Conservation (phyloP, 1,139 yeast genomes). For the Saccharomycopsis hybrid region DNA sequence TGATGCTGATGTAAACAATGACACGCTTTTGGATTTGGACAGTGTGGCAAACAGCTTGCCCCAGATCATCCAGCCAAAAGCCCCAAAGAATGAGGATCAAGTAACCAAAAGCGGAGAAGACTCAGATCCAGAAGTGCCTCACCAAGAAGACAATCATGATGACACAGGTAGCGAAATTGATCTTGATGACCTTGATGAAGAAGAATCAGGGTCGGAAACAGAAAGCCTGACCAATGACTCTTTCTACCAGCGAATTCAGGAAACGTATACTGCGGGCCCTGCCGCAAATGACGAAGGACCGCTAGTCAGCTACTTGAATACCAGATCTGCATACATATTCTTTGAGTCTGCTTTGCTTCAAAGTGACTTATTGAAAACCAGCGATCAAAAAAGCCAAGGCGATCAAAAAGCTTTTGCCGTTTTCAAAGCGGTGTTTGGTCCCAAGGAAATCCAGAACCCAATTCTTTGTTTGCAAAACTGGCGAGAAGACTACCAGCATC, state of each 20-base stretch:
- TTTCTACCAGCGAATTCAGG: neutral
- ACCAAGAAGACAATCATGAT: conserved; percentile 7
- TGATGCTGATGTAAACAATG: too few species aligned
- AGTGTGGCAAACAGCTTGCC: conserved; percentile 14
- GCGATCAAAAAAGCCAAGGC: conserved; percentile 25
- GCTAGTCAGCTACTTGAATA: conserved; percentile 5
- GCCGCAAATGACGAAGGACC: conserved; percentile 31
- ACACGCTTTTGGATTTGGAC: conserved; percentile 16
- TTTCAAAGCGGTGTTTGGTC: conserved; percentile 59
- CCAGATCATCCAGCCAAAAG: conserved; percentile 14
- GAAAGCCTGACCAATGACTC: too few species aligned
- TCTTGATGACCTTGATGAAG: conserved; percentile 24
- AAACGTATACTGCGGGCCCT: neutral
- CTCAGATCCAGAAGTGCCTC: too few species aligned
- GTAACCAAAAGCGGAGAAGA: too few species aligned
- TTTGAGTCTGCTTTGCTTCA: conserved; percentile 7
- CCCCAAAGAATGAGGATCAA: conserved; percentile 2
- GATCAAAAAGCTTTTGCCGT: conserved; percentile 51
- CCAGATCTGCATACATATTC: conserved; percentile 18
- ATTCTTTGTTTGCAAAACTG: conserved; percentile 34
- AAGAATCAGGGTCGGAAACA: neutral
- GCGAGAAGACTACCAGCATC: conserved; percentile 23
- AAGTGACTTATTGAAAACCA: neutral
- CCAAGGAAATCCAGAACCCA: conserved; percentile 36
- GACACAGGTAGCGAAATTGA: conserved; percentile 24